phyloP scores from a whole-genome alignment of 129 eudicot genomes.

The Kitagawia praeruptora region DNA sequence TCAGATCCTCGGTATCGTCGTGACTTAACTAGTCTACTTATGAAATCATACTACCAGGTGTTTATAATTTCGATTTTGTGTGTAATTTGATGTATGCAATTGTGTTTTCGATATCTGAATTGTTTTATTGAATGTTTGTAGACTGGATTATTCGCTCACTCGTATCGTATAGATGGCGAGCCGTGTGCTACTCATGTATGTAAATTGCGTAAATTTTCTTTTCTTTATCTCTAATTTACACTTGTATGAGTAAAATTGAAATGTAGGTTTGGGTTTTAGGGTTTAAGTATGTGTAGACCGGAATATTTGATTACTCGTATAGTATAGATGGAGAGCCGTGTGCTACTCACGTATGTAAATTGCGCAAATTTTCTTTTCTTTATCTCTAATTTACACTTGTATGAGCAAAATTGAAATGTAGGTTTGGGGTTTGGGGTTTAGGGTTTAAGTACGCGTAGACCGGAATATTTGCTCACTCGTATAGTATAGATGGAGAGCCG shows the following conservation, averaged over 20 bases:
- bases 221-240: not conserved
- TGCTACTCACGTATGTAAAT: constrained; percentile 32
- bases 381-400: not conserved
- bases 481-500: constrained; percentile 32
- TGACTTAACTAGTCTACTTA: constrained; percentile 29
- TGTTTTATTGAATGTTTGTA: constrained; percentile 11
- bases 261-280: not conserved
- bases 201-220: not conserved
- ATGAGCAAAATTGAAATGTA: not conserved
- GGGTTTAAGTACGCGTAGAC: constrained; percentile 24
- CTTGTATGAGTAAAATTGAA: not conserved
- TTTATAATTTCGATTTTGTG: not conserved
- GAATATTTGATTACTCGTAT: constrained; percentile 55
- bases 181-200: constrained; percentile 52
- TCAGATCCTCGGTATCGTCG: constrained; percentile 40
- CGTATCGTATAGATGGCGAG: constrained; percentile 31
- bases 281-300: constrained; percentile 29
- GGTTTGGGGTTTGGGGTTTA: not conserved
- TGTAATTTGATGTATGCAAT: not conserved
- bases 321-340: constrained; percentile 37
- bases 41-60: constrained; percentile 66
- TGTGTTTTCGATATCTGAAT: not conserved
- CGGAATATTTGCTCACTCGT: constrained; percentile 54
- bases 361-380: not conserved
- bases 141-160: constrained; percentile 62